Evolutionary conservation across 208 protist species (phyloP).

Genomic region (Crithidia thermophila): DNA sequence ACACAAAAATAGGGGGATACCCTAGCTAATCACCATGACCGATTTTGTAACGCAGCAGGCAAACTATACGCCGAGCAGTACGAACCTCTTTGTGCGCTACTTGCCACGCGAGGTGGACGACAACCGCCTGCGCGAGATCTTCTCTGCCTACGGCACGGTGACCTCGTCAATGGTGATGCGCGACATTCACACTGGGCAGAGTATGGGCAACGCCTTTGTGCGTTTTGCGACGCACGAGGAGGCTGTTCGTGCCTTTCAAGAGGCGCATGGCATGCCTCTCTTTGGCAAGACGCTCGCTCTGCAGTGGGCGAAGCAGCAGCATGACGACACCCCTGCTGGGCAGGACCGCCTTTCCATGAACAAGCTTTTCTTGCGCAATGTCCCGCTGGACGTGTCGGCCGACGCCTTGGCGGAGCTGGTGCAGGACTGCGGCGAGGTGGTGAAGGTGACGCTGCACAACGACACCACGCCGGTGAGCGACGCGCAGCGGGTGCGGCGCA

Average conservation of each 20-base stretch:
- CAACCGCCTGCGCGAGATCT: slow-evolving; percentile 29
- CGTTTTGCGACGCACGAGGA: slow-evolving; percentile 31
- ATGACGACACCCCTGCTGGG: slow-evolving; percentile 37
- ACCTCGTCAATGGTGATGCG: slow-evolving; percentile 51
- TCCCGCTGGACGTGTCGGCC: slow-evolving; percentile 37
- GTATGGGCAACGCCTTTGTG: slow-evolving; percentile 49
- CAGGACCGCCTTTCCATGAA: slow-evolving; percentile 35
- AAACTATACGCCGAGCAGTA: slow-evolving; percentile 33
- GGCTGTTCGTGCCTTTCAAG: slow-evolving; percentile 25
- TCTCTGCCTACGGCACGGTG: slow-evolving; percentile 37
- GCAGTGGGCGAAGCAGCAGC: slow-evolving; percentile 43
- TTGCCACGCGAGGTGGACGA: slow-evolving; percentile 41
- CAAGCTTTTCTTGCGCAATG: slow-evolving; percentile 64
- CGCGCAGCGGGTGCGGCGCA: slow-evolving; percentile 25
- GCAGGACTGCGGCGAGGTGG: slow-evolving; percentile 26
- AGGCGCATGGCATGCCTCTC: slow-evolving; percentile 16
- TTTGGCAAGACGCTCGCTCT: slow-evolving; percentile 28
- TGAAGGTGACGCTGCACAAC: slow-evolving; percentile 30
- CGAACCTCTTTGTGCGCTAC: slow-evolving; percentile 53
- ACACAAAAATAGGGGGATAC: no score
- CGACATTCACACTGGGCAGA: slow-evolving; percentile 54
- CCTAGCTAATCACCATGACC: no score
- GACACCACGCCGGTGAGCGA: slow-evolving; percentile 28
- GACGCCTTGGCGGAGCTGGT: slow-evolving; percentile 20
- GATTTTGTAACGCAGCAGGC: slow-evolving; percentile 9